Conservation (phyloP, 2,329 filamentous ascomycete genomes). For the Nemania diffusa region DNA sequence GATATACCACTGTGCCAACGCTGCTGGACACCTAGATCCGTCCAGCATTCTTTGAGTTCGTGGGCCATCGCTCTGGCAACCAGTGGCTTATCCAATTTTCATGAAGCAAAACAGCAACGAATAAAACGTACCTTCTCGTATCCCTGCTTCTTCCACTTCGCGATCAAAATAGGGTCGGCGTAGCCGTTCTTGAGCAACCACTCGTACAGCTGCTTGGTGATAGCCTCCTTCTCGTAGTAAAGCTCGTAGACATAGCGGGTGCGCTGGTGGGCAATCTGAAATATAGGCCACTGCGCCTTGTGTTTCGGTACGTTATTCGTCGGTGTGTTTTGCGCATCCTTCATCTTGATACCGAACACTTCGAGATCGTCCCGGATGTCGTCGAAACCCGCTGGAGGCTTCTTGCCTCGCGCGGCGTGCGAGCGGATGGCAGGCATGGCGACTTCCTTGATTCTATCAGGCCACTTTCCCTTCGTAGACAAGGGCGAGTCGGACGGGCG, state of each 20-base stretch:
- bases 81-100: background rate
- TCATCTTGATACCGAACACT: slow-evolving; percentile 91
- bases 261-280: slow-evolving; percentile 95
- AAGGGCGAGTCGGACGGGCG: background rate
- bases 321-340: slow-evolving; percentile 91
- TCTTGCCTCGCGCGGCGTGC: slow-evolving; percentile 79
- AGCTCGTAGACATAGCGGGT: slow-evolving; percentile 94
- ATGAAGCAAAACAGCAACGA: background rate
- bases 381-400: slow-evolving; percentile 85
- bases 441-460: slow-evolving; percentile 10
- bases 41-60: background rate
- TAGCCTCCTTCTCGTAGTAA: slow-evolving; percentile 97
- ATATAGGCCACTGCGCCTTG: slow-evolving; percentile 95
- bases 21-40: background rate
- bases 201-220: slow-evolving; percentile 90
- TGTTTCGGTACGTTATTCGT: slow-evolving; percentile 82
- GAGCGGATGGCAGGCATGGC: slow-evolving; percentile 76
- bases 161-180: slow-evolving; percentile 93
- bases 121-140: slow-evolving; percentile 84
- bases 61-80: background rate
- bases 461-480: slow-evolving; percentile 19
- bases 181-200: slow-evolving; percentile 97
- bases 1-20: background rate
- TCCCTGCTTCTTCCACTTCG: slow-evolving; percentile 99
- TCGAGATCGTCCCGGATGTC: slow-evolving; percentile 89